These are phyloP conservation scores for Gonium pectorale DNA, from an alignment of 139 green algal species.

Conservation along the genomic window DNA sequence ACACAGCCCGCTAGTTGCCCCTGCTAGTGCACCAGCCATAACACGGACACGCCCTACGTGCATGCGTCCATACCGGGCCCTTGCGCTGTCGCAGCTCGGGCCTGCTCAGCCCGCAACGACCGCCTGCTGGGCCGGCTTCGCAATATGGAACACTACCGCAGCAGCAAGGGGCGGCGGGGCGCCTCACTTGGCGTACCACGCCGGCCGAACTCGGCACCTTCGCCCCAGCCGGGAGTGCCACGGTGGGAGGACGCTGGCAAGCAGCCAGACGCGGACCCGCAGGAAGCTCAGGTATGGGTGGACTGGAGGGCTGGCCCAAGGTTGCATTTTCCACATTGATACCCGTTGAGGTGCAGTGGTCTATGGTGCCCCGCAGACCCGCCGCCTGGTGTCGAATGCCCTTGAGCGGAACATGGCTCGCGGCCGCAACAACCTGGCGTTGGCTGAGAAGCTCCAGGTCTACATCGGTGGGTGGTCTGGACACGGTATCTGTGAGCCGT, in stretches of 20 bases:
- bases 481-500: not conserved
- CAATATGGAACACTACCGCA: not conserved
- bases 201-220: not conserved
- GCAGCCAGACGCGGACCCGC: not conserved
- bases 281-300: not conserved
- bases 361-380: not conserved
- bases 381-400: not conserved
- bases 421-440: conserved; percentile 31
- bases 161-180: no score
- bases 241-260: not conserved
- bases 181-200: no score
- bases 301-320: not conserved
- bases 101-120: not conserved
- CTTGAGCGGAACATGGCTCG: conserved; percentile 7
- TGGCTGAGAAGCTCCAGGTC: conserved; percentile 33
- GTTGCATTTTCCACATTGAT: not conserved
- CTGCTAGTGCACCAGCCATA: not conserved
- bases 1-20: not conserved
- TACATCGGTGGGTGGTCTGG: conserved; percentile 15
- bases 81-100: not conserved
- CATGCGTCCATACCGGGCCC: not conserved
- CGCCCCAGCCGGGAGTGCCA: not conserved
- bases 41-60: not conserved
- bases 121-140: not conserved
- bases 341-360: not conserved